Evolutionary conservation across 1,139 yeast genomes (phyloP), one percentile per base, ranked within the genome.

Genomic region (Diutina sp.): DNA sequence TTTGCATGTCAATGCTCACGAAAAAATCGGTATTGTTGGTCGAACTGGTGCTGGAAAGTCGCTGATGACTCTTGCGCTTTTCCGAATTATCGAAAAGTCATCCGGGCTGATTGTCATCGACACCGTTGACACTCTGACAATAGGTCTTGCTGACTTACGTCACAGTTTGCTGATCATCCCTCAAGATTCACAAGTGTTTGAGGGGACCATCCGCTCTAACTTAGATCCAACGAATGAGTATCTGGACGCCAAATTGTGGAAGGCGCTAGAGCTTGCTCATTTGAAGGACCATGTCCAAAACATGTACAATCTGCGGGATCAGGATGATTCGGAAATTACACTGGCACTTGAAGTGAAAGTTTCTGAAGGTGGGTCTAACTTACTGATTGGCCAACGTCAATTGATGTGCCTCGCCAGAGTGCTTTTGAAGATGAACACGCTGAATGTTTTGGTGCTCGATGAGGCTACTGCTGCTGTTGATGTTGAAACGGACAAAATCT

Each of bases 391-490:
- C 21, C 97, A 90, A 72, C 80, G 96, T 63, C 97, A 90, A 70
- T 77, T 90, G 67, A 85, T 90, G 84, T 90, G 96, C 69, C 77
- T 90, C 61, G 96, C 97, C 0, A 79, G 97, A 65, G 97, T 96
- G 0, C 72, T 91, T 61, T 21, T 50, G 11, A 50, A 50, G 21
- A 76, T 90, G 63, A 85, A 88, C 56, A 87, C 89, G 30, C 84
- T 95, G 5, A 84, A 84, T 62, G 82, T 91, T 55, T 76, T 90
- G 60, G 89, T 90, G 8, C 74, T 91, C 63, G 99, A 93, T 69
- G 99, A 93, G 72, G 98, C 98, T 14, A 91, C 98, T 4, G 97
- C 98, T 1, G 96, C 97, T 1, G 97, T 93, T 56, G 99, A 93
- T 70, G 97, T 90, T 41, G 95, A 90, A 66, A 93, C 99, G 1